Evolutionary conservation across 495 filamentous ascomycete genomes (phyloP).

Genomic region (Aspergillus cristatus): DNA sequence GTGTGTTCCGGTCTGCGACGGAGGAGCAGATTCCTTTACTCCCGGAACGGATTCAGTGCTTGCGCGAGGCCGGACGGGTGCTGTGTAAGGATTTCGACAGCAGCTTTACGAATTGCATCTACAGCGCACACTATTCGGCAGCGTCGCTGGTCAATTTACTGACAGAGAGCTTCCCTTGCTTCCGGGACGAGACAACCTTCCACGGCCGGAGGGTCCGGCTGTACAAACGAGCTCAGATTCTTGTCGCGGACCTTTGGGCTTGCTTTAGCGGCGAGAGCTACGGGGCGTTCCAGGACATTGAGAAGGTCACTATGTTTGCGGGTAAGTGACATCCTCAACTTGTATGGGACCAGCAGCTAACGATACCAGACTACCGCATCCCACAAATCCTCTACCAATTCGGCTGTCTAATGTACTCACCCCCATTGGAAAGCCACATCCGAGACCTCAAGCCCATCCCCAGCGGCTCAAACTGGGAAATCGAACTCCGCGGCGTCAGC

Average conservation of each 20-base stretch:
- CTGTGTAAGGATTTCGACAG: conserved; percentile 79
- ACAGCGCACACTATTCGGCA: conserved; percentile 68
- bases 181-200: conserved; percentile 70
- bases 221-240: conserved; percentile 89
- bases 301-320: conserved; percentile 96
- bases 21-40: conserved; percentile 83
- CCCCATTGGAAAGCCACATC: conserved; percentile 63
- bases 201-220: conserved; percentile 68
- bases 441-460: conserved; percentile 51
- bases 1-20: conserved; percentile 81
- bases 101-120: conserved; percentile 63
- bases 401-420: conserved; percentile 75
- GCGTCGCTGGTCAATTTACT: conserved; percentile 76
- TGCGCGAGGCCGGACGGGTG: conserved; percentile 78
- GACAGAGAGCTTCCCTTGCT: conserved; percentile 70
- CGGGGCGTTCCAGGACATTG: conserved; percentile 83
- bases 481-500: conserved; percentile 79
- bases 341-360: conserved; percentile 3
- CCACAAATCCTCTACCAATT: conserved; percentile 86
- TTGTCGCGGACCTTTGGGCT: conserved; percentile 92
- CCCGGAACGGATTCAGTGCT: conserved; percentile 62
- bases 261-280: conserved; percentile 75
- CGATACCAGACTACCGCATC: conserved; percentile 68
- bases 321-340: conserved; percentile 25
- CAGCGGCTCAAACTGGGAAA: conserved; percentile 69